phyloP scores from a whole-genome alignment of 768 basidiomycete species.

The Xerocomellus amylosporus region DNA sequence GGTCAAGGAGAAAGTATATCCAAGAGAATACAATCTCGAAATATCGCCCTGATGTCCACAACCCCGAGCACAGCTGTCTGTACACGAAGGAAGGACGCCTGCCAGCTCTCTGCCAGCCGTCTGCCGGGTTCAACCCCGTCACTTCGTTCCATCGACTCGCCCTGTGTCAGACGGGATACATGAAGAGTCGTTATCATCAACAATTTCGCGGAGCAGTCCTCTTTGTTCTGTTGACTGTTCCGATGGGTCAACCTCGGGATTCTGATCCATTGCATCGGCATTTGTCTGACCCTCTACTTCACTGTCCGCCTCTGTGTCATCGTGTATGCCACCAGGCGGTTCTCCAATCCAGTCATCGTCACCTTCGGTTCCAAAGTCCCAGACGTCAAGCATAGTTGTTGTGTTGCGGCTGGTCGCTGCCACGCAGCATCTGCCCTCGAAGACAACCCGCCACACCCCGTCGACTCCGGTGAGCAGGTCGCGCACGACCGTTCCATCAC shows the following conservation, averaged over 20 bases:
- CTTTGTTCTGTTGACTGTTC: constrained; percentile 26
- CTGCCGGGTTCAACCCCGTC: constrained; percentile 15
- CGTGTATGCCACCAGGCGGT: constrained; percentile 70
- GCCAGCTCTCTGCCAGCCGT: too few species aligned
- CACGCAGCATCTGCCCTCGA: constrained; percentile 91
- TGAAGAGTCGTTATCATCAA: constrained; percentile 26
- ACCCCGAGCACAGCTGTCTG: too few species aligned
- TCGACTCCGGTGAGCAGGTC: constrained; percentile 89
- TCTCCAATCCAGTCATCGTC: constrained; percentile 85
- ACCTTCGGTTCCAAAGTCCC: constrained; percentile 77
- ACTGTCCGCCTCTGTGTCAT: constrained; percentile 50
- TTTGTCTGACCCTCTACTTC: constrained; percentile 56
- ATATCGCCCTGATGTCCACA: too few species aligned
- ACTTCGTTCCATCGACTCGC: constrained; percentile 32
- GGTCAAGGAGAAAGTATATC: too few species aligned
- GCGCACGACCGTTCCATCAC: constrained; percentile 79
- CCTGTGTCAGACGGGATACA: constrained; percentile 25
- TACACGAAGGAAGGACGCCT: too few species aligned
- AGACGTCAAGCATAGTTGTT: constrained; percentile 79
- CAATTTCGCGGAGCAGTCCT: constrained; percentile 26
- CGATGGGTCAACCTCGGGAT: constrained; percentile 37
- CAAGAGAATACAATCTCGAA: too few species aligned
- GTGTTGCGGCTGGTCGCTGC: constrained; percentile 85
- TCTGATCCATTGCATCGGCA: constrained; percentile 74
- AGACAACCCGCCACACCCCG: constrained; percentile 97